These are phyloP conservation scores for Saccharomycopsis hybrid DNA, from an alignment of 1,139 yeast genomes.

Conservation along the genomic window DNA sequence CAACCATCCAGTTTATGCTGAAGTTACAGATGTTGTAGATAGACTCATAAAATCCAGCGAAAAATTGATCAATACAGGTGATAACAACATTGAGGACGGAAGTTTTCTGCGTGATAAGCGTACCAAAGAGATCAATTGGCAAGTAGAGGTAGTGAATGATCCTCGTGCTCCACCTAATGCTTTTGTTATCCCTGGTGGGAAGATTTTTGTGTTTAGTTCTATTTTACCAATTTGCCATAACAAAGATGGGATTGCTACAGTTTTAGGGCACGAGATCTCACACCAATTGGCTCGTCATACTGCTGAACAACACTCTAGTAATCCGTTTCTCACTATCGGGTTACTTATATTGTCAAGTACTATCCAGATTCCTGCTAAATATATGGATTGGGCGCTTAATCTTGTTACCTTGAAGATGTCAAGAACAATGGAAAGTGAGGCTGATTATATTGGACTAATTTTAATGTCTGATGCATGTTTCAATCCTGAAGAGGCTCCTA, in stretches of 20 bases:
- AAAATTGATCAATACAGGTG: conserved; percentile 21
- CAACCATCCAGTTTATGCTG: conserved; percentile 46
- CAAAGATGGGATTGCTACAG: conserved; percentile 92
- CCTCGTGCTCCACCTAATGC: conserved; percentile 82
- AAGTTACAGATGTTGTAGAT: conserved; percentile 55
- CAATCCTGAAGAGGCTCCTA: conserved; percentile 64
- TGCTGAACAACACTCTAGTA: conserved; percentile 67
- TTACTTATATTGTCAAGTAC: background rate
- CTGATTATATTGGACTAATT: conserved; percentile 90
- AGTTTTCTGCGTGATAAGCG: conserved; percentile 33
- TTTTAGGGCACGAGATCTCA: conserved; percentile 85
- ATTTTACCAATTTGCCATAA: conserved; percentile 73
- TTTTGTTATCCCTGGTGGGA: conserved; percentile 92
- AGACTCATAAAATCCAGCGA: conserved; percentile 57
- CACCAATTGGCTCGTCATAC: conserved; percentile 93
- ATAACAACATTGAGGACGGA: conserved; percentile 26
- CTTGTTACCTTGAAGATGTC: conserved; percentile 31
- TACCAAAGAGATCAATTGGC: conserved; percentile 50
- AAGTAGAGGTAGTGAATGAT: conserved; percentile 72
- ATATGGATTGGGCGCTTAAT: conserved; percentile 1
- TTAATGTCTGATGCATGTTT: conserved; percentile 88
- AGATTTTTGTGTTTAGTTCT: conserved; percentile 80
- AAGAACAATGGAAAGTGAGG: conserved; percentile 91
- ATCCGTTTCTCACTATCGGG: conserved; percentile 36
- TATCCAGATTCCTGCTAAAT: background rate